Percentiles rank a stretch among this genome's conserved stretches.
phyloP scores from a whole-genome alignment of 1,284 basidiomycete genomes.

The Jaminaea rosea region DNA sequence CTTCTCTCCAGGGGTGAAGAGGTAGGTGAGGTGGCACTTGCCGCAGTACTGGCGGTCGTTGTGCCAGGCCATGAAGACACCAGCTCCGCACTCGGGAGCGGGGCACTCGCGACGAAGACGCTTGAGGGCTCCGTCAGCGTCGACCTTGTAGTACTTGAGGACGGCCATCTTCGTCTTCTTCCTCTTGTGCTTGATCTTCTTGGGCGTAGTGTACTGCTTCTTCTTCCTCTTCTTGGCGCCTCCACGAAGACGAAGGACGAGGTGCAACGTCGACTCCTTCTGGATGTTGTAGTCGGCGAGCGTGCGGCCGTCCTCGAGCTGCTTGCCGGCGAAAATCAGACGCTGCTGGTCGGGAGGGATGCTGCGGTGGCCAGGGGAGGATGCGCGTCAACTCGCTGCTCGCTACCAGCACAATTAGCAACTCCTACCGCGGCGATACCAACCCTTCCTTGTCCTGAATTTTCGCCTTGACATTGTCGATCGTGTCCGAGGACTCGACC shows the following conservation, averaged over 20 bases:
- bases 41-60: constrained; percentile 47
- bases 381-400: too few relatives aligned
- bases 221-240: constrained; percentile 99
- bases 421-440: too few relatives aligned
- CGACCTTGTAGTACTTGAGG: constrained; percentile 99
- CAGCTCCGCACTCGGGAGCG: constrained; percentile 43
- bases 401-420: too few relatives aligned
- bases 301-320: constrained; percentile 51
- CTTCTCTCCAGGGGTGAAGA: constrained; percentile 45
- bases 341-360: constrained; percentile 51
- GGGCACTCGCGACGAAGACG: constrained; percentile 95
- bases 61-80: constrained; percentile 47
- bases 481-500: constrained; percentile 83
- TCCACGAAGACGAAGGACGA: constrained; percentile 62
- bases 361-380: too few relatives aligned
- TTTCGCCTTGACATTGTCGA: constrained; percentile 64
- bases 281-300: constrained; percentile 49
- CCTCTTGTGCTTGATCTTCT: constrained; percentile 99
- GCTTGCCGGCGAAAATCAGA: constrained; percentile 51
- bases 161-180: constrained; percentile 99
- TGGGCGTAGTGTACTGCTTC: constrained; percentile 96
- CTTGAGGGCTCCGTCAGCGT: constrained; percentile 98
- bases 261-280: constrained; percentile 43
- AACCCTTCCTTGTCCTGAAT: constrained; percentile 46
- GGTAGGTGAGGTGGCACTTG: constrained; percentile 48